Percentiles rank a stretch among this genome's conserved stretches.
These are phyloP conservation scores for Gynostemma pentaphyllum DNA, from an alignment of 306 rosid genomes.

Conservation along the genomic window DNA sequence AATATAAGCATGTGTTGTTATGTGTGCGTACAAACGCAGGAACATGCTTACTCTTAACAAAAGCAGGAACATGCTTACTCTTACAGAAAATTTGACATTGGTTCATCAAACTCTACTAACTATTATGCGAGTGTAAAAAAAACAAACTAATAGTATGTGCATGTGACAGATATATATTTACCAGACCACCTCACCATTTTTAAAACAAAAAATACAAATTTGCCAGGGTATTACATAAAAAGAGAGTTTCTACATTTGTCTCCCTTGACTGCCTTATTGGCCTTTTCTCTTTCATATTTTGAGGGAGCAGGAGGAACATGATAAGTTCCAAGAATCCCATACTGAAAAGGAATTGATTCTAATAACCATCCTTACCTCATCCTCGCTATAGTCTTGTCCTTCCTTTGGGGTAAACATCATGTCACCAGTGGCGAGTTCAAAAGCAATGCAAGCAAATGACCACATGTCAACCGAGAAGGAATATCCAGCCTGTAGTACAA, in stretches of 20 bases:
- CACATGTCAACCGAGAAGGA: slow-evolving; percentile 85
- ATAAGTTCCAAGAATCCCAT: not conserved
- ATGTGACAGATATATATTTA: not conserved
- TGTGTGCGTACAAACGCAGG: not conserved
- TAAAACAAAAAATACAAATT: not conserved
- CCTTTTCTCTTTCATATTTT: too few species aligned
- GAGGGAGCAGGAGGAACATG: not conserved
- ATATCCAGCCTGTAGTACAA: slow-evolving; percentile 65
- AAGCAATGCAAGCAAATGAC: slow-evolving; percentile 89
- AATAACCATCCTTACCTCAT: slow-evolving; percentile 46
- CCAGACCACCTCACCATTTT: not conserved
- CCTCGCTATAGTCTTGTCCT: slow-evolving; percentile 83
- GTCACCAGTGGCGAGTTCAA: slow-evolving; percentile 96
- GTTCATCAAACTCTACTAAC: not conserved
- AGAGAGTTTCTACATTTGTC: not conserved
- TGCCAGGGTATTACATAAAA: not conserved
- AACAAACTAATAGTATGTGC: not conserved
- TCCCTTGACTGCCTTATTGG: not conserved
- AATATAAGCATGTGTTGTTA: not conserved
- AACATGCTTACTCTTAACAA: not conserved
- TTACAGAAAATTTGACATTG: not conserved
- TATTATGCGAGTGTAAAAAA: not conserved
- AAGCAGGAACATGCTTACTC: not conserved
- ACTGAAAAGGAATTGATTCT: not conserved
- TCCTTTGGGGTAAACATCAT: slow-evolving; percentile 79